phyloP scores from a whole-genome alignment of 1,139 yeast species.

The Kodamaea ohmeri region DNA sequence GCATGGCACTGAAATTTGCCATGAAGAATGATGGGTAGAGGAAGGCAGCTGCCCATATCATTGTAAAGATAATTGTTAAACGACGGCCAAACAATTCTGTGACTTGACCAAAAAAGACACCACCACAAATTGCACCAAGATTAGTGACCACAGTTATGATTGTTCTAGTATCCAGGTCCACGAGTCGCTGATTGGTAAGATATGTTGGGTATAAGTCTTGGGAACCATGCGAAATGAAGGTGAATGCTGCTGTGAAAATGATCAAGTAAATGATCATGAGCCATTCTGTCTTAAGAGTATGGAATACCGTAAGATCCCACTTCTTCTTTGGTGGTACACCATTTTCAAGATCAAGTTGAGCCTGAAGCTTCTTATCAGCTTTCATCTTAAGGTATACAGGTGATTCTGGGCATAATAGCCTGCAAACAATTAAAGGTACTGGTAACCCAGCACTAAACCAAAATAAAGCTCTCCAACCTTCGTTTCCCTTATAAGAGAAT shows the following conservation, averaged over 20 bases:
- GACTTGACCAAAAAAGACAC: conserved; percentile 24
- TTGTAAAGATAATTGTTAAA: conserved; percentile 35
- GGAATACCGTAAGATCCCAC: conserved; percentile 10
- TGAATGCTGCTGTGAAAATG: conserved; percentile 47
- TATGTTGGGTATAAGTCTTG: conserved; percentile 54
- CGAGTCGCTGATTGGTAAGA: conserved; percentile 38
- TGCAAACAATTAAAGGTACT: conserved; percentile 52
- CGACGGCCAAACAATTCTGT: conserved; percentile 44
- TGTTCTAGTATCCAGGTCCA: conserved; percentile 36
- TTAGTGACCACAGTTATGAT: conserved; percentile 47
- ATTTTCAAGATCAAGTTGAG: conserved; percentile 2
- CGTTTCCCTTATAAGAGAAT: conserved; percentile 36
- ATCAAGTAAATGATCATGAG: conserved; percentile 43
- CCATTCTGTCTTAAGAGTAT: conserved; percentile 40
- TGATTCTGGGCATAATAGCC: conserved; percentile 45
- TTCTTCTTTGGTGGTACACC: conserved; percentile 4
- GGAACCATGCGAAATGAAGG: conserved; percentile 54
- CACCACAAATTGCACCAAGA: conserved; percentile 52
- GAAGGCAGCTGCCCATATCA: conserved; percentile 32
- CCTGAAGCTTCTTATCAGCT: conserved; percentile 2
- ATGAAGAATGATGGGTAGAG: conserved; percentile 33
- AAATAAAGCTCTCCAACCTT: conserved; percentile 73
- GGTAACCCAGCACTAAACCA: conserved; percentile 81
- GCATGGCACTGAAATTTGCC: conserved; percentile 19
- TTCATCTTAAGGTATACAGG: conserved; percentile 13